These are phyloP conservation scores for Colletotrichum cereale DNA, from an alignment of 2,329 filamentous ascomycete species.

Conservation along the genomic window DNA sequence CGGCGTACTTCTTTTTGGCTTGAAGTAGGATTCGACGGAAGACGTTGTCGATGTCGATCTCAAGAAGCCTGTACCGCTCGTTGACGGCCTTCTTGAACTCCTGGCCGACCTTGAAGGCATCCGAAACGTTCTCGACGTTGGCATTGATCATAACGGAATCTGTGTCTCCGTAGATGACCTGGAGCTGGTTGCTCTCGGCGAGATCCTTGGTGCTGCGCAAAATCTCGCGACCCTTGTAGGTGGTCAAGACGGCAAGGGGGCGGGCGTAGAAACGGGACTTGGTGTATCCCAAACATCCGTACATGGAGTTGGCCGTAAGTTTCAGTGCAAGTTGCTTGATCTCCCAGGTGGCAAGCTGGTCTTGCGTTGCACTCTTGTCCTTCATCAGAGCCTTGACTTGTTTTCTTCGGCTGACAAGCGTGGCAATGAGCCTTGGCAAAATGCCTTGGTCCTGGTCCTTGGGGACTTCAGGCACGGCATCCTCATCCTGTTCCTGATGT, in stretches of 20 bases:
- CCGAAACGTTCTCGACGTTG: constrained; percentile 92
- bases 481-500: constrained; percentile 75
- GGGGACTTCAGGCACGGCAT: constrained; percentile 90
- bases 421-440: constrained; percentile 90
- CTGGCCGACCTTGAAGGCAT: constrained; percentile 90
- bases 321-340: constrained; percentile 98
- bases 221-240: constrained; percentile 98
- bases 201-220: constrained; percentile 94
- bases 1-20: constrained; percentile 99
- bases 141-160: constrained; percentile 99
- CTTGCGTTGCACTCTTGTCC: constrained; percentile 84
- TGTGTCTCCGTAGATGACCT: constrained; percentile 98
- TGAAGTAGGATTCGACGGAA: constrained; percentile 94
- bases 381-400: constrained; percentile 99
- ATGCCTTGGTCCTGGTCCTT: constrained; percentile 83
- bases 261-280: constrained; percentile 98
- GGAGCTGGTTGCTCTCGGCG: constrained; percentile 88
- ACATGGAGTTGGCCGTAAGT: constrained; percentile 99
- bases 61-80: constrained; percentile 89
- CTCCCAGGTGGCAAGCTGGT: constrained; percentile 94
- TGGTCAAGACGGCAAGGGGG: constrained; percentile 94
- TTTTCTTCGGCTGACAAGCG: constrained; percentile 87
- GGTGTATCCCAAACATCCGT: constrained; percentile 96
- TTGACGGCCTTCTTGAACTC: constrained; percentile 98
- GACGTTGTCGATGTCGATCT: constrained; percentile 98